A percentile compares a stretch with the other conserved stretches of the same genome.
phyloP scores from a whole-genome alignment of 2,329 filamentous ascomycete genomes.

The Phyllosticta citribraziliensis region DNA sequence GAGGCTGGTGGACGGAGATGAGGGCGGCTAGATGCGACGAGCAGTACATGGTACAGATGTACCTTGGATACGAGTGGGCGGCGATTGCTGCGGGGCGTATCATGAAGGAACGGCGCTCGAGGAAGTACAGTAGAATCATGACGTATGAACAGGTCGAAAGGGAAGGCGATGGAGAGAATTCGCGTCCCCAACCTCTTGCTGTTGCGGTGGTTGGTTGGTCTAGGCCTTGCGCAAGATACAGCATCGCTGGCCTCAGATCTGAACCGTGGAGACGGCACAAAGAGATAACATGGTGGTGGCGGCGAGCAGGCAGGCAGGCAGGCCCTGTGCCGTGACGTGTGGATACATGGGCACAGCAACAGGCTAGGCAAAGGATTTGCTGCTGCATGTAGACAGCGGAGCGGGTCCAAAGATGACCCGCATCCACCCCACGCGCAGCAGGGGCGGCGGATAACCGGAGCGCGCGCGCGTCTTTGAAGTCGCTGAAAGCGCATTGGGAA shows the following conservation, averaged over 20 bases:
- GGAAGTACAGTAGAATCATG: background rate
- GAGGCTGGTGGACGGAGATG: background rate
- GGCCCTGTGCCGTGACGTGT: background rate
- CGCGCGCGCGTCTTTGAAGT: background rate
- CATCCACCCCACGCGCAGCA: background rate
- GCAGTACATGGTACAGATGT: background rate
- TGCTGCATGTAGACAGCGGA: background rate
- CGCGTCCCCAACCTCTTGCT: background rate
- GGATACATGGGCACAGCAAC: background rate
- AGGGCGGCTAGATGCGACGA: background rate
- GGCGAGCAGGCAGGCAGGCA: background rate
- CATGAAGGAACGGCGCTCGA: background rate
- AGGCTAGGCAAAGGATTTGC: background rate
- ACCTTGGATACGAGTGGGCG: background rate
- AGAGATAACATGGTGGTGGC: background rate
- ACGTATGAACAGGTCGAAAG: background rate
- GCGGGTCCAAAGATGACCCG: background rate
- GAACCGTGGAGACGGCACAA: background rate
- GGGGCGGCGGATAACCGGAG: background rate
- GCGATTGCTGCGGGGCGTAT: background rate
- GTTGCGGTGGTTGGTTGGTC: background rate
- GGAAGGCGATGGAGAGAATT: background rate
- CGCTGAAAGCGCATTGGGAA: background rate
- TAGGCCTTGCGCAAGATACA: background rate
- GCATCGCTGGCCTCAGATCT: background rate